These are phyloP conservation scores for Lumnitzera racemosa DNA, from an alignment of 345 rosid genomes.

Conservation along the genomic window DNA sequence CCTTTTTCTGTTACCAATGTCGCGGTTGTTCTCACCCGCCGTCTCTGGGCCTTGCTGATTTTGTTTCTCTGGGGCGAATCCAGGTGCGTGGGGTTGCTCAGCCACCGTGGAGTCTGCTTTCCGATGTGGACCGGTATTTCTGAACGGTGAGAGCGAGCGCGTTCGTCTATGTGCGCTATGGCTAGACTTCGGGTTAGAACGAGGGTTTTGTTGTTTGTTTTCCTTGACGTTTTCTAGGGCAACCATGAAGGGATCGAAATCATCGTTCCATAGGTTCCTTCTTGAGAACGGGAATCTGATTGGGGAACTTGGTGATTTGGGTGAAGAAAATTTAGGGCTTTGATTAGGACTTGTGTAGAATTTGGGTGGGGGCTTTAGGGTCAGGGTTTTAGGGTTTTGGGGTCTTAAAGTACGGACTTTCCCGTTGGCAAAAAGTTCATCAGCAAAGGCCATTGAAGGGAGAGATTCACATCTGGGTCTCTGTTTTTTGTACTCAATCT, in stretches of 20 bases:
- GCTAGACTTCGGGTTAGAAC: too few relatives aligned
- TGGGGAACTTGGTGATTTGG: slow-evolving; percentile 7
- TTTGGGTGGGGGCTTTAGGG: slow-evolving; percentile 39
- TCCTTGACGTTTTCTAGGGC: slow-evolving; percentile 41
- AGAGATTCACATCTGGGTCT: slow-evolving; percentile 11
- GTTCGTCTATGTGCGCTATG: slow-evolving; percentile 17
- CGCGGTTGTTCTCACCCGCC: too few relatives aligned
- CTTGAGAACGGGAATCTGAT: slow-evolving; percentile 19
- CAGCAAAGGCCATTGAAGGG: slow-evolving; percentile 50
- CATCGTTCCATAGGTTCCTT: slow-evolving; percentile 44
- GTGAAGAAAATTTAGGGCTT: slow-evolving; percentile 10
- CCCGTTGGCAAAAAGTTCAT: slow-evolving; percentile 43
- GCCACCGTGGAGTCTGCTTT: too few relatives aligned
- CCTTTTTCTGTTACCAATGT: too few relatives aligned
- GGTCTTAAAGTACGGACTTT: slow-evolving; percentile 38
- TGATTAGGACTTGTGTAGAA: slow-evolving; percentile 2
- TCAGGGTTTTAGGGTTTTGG: slow-evolving; percentile 42
- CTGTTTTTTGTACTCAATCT: not conserved
- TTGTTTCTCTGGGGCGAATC: too few relatives aligned
- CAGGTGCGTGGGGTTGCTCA: too few relatives aligned
- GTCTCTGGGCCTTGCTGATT: too few relatives aligned
- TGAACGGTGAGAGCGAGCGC: slow-evolving; percentile 25
- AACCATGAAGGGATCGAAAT: slow-evolving; percentile 49
- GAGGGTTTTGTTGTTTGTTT: slow-evolving; percentile 1
- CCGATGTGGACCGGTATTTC: not conserved